Evolutionary conservation across 2,329 filamentous ascomycete species (phyloP), one percentile per base, ranked within the genome.

Genomic region (Neodidymelliopsis sp.): DNA sequence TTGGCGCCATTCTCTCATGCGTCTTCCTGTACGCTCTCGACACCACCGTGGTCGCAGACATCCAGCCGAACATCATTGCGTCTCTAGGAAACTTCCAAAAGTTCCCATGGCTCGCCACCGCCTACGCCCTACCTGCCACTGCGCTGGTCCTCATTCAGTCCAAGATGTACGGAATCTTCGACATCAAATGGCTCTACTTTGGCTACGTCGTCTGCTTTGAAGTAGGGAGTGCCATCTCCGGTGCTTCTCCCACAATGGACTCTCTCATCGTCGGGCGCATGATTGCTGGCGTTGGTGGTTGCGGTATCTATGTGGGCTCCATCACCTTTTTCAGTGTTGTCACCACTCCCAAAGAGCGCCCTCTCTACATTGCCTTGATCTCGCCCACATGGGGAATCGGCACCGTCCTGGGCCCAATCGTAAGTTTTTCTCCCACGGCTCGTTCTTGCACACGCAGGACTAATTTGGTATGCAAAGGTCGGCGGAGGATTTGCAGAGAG

Each of bases 401-500:
- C 2, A 74, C 25, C 4, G 54, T 55, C n/a, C 20, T 71, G 7
- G 66, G 69, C 11, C 70, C 69, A 12, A 50, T 72, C 28, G 37
- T 71, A 8, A n/a, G n/a, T n/a, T n/a, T n/a, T n/a, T n/a, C n/a
- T n/a, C n/a, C n/a, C n/a, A n/a, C n/a, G n/a, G n/a, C n/a, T n/a
- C n/a, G n/a, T n/a, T n/a, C n/a, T n/a, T n/a, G n/a, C n/a, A n/a
- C n/a, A n/a, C n/a, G n/a, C n/a, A n/a, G n/a, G n/a, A n/a, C n/a
- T n/a, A n/a, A n/a, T n/a, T n/a, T n/a, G n/a, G n/a, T n/a, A n/a
- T n/a, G n/a, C n/a, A n/a, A n/a, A n/a, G n/a, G 33, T 63, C 11
- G 60, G 60, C 10, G 53, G 53, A 4, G 39, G 20, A n/a, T 84
- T 89, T 54, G 85, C 85, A 0, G 74, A 82, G 37, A 48, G 35